phyloP scores from a whole-genome alignment of 805 yeast species.

The Blastobotrys muscicola region DNA sequence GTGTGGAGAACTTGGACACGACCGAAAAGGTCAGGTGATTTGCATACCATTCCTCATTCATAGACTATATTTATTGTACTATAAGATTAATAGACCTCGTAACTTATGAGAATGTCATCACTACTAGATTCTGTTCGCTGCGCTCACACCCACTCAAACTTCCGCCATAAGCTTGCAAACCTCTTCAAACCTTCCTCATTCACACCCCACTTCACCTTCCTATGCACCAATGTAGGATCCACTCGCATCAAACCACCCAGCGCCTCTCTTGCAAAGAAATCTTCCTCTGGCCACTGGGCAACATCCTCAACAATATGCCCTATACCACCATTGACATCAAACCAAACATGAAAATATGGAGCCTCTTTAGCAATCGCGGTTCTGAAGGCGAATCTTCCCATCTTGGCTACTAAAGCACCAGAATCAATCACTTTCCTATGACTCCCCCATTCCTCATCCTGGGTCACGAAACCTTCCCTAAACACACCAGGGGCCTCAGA shows the following conservation, averaged over 20 bases:
- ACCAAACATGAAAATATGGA: slow-evolving; percentile 45
- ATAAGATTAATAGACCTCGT: no score
- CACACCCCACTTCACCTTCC: slow-evolving; percentile 25
- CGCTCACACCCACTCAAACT: background rate
- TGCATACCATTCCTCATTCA: background rate
- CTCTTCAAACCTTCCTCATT: background rate
- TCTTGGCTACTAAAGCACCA: slow-evolving; percentile 14
- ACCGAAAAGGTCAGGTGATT: background rate
- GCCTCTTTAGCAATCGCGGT: slow-evolving; percentile 37
- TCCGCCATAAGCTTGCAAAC: background rate
- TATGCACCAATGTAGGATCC: slow-evolving; percentile 30
- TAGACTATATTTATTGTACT: background rate
- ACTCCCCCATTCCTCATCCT: slow-evolving; percentile 33
- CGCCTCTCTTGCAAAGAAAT: slow-evolving; percentile 34
- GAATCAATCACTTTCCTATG: slow-evolving; percentile 36
- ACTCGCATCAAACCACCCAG: slow-evolving; percentile 37
- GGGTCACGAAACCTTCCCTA: slow-evolving; percentile 32
- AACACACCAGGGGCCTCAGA: slow-evolving; percentile 33
- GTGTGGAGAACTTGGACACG: no score
- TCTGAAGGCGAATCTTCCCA: slow-evolving; percentile 21
- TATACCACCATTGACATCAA: slow-evolving; percentile 37
- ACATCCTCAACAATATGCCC: slow-evolving; percentile 42
- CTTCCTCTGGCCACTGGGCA: slow-evolving; percentile 39
- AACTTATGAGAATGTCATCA: no score
- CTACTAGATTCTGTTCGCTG: no score